Conservation (phyloP, 1,284 basidiomycete genomes). For the Mycena citricolor region DNA sequence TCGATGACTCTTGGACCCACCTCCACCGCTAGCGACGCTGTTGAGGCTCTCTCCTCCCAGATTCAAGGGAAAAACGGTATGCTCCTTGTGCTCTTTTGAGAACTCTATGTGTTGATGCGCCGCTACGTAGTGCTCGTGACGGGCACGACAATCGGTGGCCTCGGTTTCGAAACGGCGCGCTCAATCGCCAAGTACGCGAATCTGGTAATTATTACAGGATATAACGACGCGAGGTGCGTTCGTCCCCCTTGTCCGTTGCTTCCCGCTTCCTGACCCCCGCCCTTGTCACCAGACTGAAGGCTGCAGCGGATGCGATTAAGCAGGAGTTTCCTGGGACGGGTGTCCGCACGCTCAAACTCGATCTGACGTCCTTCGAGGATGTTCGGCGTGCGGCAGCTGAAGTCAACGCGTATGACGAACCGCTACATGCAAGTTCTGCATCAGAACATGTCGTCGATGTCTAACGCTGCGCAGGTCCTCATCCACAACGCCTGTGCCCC, state of each 20-base stretch:
- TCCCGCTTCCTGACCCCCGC: background rate
- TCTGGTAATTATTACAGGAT: slow-evolving; percentile 1
- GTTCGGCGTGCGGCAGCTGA: background rate
- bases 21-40: no score
- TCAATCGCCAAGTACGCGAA: slow-evolving; percentile 1
- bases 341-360: background rate
- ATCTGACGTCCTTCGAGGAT: background rate
- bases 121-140: slow-evolving; percentile 3
- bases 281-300: background rate
- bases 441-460: no score
- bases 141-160: background rate
- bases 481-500: slow-evolving; percentile 2
- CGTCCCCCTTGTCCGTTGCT: background rate
- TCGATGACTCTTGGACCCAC: no score
- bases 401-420: background rate
- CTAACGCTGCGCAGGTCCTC: background rate
- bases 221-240: background rate
- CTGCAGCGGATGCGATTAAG: background rate
- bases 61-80: no score
- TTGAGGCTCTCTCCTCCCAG: no score
- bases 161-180: background rate
- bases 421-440: no score
- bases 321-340: background rate
- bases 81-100: no score
- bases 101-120: no score